Evolutionary conservation across 495 filamentous ascomycete species (phyloP).

Genomic region (Podospora comata): DNA sequence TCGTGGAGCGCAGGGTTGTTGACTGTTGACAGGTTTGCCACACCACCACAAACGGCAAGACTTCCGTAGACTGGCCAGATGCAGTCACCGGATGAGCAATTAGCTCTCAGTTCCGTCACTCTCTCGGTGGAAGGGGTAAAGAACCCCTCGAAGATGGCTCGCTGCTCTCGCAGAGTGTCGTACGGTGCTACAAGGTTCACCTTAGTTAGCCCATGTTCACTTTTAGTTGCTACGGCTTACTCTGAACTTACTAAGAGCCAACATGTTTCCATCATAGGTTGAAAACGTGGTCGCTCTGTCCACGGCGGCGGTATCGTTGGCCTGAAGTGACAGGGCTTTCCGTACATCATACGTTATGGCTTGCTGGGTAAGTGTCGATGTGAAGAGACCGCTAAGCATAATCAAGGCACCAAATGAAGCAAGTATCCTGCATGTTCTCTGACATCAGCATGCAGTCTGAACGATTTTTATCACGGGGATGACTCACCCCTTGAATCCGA

Average conservation of each 20-base stretch:
- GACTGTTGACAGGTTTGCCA: slow-evolving; percentile 33
- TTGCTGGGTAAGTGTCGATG: slow-evolving; percentile 46
- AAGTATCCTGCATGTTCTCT: slow-evolving; percentile 28
- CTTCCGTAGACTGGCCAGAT: slow-evolving; percentile 43
- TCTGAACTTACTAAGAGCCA: slow-evolving; percentile 10
- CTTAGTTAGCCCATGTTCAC: not conserved
- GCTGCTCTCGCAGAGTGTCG: slow-evolving; percentile 30
- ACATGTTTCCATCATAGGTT: slow-evolving; percentile 11
- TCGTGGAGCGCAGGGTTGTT: slow-evolving; percentile 14
- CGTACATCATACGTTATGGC: slow-evolving; percentile 30
- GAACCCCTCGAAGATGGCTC: slow-evolving; percentile 38
- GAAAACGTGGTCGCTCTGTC: slow-evolving; percentile 19
- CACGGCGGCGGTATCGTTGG: slow-evolving; percentile 36
- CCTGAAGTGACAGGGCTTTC: slow-evolving; percentile 32
- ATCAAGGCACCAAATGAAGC: slow-evolving; percentile 40
- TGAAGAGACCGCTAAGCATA: slow-evolving; percentile 38
- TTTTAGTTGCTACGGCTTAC: not conserved
- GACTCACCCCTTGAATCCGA: slow-evolving; percentile 23
- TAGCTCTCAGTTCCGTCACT: slow-evolving; percentile 13
- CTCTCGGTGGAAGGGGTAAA: slow-evolving; percentile 27
- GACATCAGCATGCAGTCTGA: not conserved
- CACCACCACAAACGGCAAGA: slow-evolving; percentile 41
- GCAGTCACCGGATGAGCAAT: slow-evolving; percentile 46
- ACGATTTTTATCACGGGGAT: not conserved
- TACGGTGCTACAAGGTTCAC: slow-evolving; percentile 18